phyloP scores from a whole-genome alignment of 352 stramenopile species.

The Elongisporangium undulatum region DNA sequence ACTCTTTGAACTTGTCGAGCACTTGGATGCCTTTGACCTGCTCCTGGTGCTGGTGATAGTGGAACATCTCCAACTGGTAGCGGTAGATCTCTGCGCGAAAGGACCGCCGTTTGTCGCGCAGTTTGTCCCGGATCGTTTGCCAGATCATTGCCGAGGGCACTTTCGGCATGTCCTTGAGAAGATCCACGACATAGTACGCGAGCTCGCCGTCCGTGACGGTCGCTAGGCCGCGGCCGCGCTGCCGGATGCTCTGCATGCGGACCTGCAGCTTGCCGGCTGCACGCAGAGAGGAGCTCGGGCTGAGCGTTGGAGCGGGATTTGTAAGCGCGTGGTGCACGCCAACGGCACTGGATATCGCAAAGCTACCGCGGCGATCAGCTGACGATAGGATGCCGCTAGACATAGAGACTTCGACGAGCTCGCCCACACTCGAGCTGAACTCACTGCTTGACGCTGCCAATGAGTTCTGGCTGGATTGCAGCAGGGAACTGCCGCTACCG shows the following conservation, averaged over 20 bases:
- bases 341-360: not conserved
- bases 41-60: slow-evolving; percentile 48
- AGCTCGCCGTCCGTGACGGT: slow-evolving; percentile 33
- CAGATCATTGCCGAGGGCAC: slow-evolving; percentile 36
- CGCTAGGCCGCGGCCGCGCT: slow-evolving; percentile 14
- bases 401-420: slow-evolving; percentile 29
- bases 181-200: slow-evolving; percentile 59
- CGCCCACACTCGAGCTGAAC: slow-evolving; percentile 15
- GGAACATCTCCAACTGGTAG: slow-evolving; percentile 50
- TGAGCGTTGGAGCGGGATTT: not conserved
- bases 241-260: slow-evolving; percentile 22
- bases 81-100: slow-evolving; percentile 63
- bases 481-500: not conserved
- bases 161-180: slow-evolving; percentile 52
- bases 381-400: slow-evolving; percentile 18
- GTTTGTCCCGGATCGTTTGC: slow-evolving; percentile 40
- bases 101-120: slow-evolving; percentile 51
- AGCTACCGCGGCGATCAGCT: not conserved
- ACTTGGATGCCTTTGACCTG: slow-evolving; percentile 47
- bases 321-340: not conserved
- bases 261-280: slow-evolving; percentile 16
- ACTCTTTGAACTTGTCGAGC: slow-evolving; percentile 63
- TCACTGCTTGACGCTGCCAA: slow-evolving; percentile 5
- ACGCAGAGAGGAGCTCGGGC: not conserved
- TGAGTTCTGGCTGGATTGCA: not conserved